A percentile compares a stretch with the other conserved stretches of the same genome.
phyloP scores from a whole-genome alignment of 2,329 filamentous ascomycete species.

The Stagonosporopsis chrysanthemi region DNA sequence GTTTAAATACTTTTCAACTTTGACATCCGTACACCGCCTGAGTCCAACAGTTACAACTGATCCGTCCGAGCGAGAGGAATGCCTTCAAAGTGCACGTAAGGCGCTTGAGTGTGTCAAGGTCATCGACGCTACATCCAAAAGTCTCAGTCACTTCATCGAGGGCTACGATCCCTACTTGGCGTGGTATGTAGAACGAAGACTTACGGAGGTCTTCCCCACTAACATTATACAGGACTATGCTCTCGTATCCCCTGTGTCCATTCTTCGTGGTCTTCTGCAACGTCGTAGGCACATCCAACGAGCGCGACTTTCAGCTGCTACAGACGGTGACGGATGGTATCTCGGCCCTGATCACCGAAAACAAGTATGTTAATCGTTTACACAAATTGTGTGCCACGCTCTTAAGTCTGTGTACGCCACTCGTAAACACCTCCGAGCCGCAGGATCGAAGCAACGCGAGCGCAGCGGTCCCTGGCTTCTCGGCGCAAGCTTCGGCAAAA shows the following conservation, averaged over 20 bases:
- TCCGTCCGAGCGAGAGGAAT: conserved; percentile 39
- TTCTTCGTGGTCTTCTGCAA: conserved; percentile 50
- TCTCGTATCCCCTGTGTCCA: conserved; percentile 44
- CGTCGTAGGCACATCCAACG: conserved; percentile 45
- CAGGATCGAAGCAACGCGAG: neutral
- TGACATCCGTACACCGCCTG: conserved; percentile 43
- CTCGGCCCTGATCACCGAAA: conserved; percentile 37
- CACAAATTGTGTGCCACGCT: conserved; percentile 40
- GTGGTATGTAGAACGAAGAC: conserved; percentile 27
- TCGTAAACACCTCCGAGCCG: conserved; percentile 23
- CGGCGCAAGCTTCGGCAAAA: neutral
- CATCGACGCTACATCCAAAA: conserved; percentile 34
- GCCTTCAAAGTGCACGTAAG: conserved; percentile 41
- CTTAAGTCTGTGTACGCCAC: conserved; percentile 40
- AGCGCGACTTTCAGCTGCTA: conserved; percentile 40
- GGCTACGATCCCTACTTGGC: conserved; percentile 41
- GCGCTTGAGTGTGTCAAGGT: conserved; percentile 40
- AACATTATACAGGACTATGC: conserved; percentile 36
- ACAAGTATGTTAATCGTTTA: conserved; percentile 41
- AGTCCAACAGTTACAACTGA: conserved; percentile 41
- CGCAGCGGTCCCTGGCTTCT: conserved; percentile 8
- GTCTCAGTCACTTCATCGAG: conserved; percentile 39
- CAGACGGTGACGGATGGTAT: conserved; percentile 40
- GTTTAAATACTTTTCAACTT: conserved; percentile 44
- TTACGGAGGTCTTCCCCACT: conserved; percentile 2